These are phyloP conservation scores for Rhytidiadelphus loreus DNA, from an alignment of 225 moss, liverwort and hornwort genomes.

Conservation along the genomic window DNA sequence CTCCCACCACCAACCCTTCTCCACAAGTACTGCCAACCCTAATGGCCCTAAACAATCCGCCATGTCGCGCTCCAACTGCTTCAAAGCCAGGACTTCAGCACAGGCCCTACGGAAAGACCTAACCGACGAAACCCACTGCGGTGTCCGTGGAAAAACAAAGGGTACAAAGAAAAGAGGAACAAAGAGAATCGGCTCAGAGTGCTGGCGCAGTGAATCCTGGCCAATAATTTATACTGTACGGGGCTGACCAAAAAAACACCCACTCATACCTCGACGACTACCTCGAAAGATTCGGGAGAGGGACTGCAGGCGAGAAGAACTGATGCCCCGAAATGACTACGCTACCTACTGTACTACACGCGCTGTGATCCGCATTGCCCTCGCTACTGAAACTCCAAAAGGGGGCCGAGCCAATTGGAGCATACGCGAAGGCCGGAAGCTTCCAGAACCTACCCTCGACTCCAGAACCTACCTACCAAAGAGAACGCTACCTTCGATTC, in stretches of 20 bases:
- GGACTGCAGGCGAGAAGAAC: background rate
- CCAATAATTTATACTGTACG: slow-evolving; percentile 5
- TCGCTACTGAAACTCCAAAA: background rate
- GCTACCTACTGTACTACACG: background rate
- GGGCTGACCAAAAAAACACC: slow-evolving; percentile 27
- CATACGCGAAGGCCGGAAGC: background rate
- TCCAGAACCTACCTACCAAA: background rate
- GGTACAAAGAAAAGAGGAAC: background rate
- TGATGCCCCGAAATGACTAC: background rate
- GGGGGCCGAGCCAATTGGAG: background rate
- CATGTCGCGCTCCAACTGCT: background rate
- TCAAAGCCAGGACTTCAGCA: background rate
- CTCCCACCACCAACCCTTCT: background rate
- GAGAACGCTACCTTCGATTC: background rate
- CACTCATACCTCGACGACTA: slow-evolving; percentile 7
- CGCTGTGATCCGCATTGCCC: background rate
- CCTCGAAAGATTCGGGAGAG: background rate
- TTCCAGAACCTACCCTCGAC: background rate
- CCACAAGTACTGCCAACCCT: background rate
- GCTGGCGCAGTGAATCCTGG: background rate
- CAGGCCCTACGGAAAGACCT: background rate
- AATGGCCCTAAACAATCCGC: background rate
- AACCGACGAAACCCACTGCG: background rate
- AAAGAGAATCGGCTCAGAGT: background rate
- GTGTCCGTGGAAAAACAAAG: background rate